Base-by-base conservation (phyloP, 2,329 filamentous ascomycete species). In the Neurospora crassa region DNA sequence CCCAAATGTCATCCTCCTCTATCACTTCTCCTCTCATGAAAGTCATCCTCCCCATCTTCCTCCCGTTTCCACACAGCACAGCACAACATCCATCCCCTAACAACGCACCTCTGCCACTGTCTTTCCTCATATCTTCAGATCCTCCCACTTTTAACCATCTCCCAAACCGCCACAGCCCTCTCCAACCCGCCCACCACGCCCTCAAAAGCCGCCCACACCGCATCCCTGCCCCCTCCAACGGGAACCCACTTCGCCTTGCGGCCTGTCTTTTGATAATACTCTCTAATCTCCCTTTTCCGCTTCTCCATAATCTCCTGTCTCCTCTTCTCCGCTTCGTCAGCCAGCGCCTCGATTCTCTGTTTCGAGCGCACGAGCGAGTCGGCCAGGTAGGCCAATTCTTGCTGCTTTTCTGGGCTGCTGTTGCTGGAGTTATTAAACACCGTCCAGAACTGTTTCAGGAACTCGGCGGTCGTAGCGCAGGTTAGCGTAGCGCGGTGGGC, bases 361-460 rank as follows among this genome's bases (percentile, higher is more conserved):
- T 90, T 84, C 0, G 93, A 95, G 72, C 91, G 89, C 72, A 89
- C 88, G 16, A 99, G 85, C 11, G 94, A 95, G 79, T 97, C 92
- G 8, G 92, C 90, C 67, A 97, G 86, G 73, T 92, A 93, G 7
- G 90, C 89, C 16, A 97, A 86, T 81, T 99, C 95, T 59, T 86
- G 86, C 11, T 29, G 14, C 42, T 93, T 90, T 72, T 93, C 90
- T 0, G 92, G 83, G 5, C 43, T 45, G 10, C 11, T 45, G 78
- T 97, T 93, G 34, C 34, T 95, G 0, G 94, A 97, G 37, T 97
- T 86, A 78, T 97, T 86, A 78, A 97, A 99, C 0, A 94, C 90
- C 42, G 89, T 87, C 95, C 95, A 99, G 83, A 99, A 99, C 80
- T 98, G 96, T 76, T 95, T 92, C n/a, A 99, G 84, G 77, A 98